These are phyloP conservation scores for Lactarius trivialis DNA, from an alignment of 768 basidiomycete genomes.

Conservation along the genomic window DNA sequence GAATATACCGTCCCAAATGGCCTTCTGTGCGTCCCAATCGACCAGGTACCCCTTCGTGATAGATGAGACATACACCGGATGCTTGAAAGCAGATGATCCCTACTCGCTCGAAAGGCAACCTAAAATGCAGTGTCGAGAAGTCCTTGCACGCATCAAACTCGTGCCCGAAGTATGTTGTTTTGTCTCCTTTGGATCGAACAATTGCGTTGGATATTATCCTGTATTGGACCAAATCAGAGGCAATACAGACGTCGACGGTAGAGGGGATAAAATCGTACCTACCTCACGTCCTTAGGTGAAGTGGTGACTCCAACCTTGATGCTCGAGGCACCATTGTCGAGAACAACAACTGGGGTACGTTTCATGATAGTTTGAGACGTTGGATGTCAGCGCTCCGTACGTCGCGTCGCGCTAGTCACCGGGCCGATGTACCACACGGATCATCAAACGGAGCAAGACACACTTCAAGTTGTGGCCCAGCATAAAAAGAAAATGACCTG, in stretches of 20 bases:
- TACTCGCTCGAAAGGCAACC: conserved; percentile 86
- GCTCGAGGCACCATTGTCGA: conserved; percentile 83
- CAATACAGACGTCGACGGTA: background rate
- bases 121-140: conserved; percentile 73
- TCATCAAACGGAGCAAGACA: background rate
- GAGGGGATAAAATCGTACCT: conserved; percentile 7
- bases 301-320: conserved; percentile 65
- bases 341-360: conserved; percentile 43
- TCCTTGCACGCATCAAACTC: conserved; percentile 74
- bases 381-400: background rate
- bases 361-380: conserved; percentile 7
- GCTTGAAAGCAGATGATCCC: conserved; percentile 20
- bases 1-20: conserved; percentile 89
- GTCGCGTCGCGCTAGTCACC: background rate
- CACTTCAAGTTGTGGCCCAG: background rate
- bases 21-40: conserved; percentile 95
- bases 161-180: conserved; percentile 77
- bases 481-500: background rate
- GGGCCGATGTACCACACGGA: background rate
- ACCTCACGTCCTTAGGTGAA: conserved; percentile 30
- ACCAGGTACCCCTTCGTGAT: conserved; percentile 73
- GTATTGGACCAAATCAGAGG: conserved; percentile 1
- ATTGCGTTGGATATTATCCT: conserved; percentile 80
- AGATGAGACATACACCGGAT: conserved; percentile 24
- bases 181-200: conserved; percentile 79